Evolutionary conservation across 2,329 filamentous ascomycete genomes (phyloP).

Genomic region (Aureobasidium sp.): DNA sequence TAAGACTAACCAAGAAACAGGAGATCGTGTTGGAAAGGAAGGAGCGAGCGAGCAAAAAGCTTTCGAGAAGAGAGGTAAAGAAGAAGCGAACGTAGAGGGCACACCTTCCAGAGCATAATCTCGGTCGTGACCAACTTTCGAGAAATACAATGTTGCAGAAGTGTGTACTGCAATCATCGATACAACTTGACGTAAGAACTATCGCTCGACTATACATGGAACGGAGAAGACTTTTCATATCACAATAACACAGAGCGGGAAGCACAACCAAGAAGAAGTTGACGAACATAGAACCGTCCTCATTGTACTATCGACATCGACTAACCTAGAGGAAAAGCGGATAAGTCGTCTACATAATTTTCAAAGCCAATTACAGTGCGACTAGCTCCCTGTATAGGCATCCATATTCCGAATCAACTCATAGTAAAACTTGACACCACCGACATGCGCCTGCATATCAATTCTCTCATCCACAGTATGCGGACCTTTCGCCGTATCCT

Average conservation of each 20-base stretch:
- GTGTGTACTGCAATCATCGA: not conserved
- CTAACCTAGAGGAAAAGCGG: not conserved
- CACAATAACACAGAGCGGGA: not conserved
- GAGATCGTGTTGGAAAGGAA: not conserved
- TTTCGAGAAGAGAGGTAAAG: not conserved
- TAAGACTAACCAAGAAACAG: not conserved
- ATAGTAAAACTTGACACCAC: conserved; percentile 37
- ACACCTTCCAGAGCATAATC: not conserved
- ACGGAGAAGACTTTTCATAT: not conserved
- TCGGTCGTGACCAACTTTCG: not conserved
- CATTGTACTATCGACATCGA: not conserved
- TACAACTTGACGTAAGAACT: not conserved
- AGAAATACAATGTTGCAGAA: not conserved
- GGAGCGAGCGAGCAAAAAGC: not conserved
- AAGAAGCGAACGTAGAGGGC: not conserved
- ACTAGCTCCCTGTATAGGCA: not conserved
- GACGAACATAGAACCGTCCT: not conserved
- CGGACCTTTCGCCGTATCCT: conserved; percentile 36
- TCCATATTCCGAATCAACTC: conserved; percentile 17
- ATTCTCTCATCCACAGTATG: conserved; percentile 46
- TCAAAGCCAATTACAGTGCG: not conserved
- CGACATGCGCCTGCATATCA: conserved; percentile 34
- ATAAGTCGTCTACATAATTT: not conserved
- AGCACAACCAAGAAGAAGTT: not conserved
- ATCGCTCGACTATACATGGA: not conserved